A percentile compares a stretch with the other conserved stretches of the same genome.
Conservation (phyloP, 305 asterid genomes). For the Withania somnifera region DNA sequence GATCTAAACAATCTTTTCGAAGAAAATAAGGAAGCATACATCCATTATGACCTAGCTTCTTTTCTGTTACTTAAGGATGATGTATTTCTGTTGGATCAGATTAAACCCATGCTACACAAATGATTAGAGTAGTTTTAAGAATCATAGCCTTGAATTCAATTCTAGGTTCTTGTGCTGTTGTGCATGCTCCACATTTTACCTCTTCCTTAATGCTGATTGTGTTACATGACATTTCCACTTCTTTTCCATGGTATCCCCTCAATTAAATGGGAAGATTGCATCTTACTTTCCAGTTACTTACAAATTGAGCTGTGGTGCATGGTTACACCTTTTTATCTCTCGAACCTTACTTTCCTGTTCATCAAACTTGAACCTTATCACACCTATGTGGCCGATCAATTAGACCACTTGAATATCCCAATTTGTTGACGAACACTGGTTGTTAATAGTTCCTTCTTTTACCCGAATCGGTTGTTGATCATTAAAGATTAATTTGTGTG, state of each 20-base stretch:
- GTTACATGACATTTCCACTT: neutral
- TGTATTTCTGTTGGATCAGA: neutral
- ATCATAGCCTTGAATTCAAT: neutral
- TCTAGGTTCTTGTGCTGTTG: neutral
- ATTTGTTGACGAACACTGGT: neutral
- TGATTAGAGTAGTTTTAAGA: neutral
- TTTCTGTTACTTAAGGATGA: neutral
- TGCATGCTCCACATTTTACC: neutral
- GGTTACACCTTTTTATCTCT: neutral
- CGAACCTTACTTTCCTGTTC: neutral
- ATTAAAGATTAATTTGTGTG: neutral
- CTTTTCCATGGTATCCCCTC: constrained; percentile 6
- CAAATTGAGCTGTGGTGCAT: neutral
- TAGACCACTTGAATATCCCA: neutral
- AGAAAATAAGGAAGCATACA: neutral
- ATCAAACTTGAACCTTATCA: neutral
- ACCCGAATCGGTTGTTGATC: neutral
- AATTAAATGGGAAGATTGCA: neutral
- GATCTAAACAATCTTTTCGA: neutral
- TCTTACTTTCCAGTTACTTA: neutral
- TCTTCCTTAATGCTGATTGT: neutral
- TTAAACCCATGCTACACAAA: neutral
- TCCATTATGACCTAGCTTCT: neutral
- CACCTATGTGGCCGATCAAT: neutral
- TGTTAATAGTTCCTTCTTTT: neutral